Evolutionary conservation across 2,329 filamentous ascomycete genomes (phyloP), one percentile per base, ranked within the genome.

Genomic region (Cryoendolithus antarcticus): DNA sequence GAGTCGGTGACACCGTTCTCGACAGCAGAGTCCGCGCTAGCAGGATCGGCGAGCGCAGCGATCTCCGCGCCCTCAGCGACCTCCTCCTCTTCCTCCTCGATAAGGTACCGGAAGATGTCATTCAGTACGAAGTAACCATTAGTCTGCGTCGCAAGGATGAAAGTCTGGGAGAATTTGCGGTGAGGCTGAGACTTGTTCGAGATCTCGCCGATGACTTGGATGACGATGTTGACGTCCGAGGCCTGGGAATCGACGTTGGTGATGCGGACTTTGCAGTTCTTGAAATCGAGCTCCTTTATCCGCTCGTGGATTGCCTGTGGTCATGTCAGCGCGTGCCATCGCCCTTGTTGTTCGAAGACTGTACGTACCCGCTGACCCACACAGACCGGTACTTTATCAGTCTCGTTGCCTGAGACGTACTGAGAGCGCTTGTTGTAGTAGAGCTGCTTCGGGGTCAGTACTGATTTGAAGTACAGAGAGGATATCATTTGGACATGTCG

Each of bases 41-140:
- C 15, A 19, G 15, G 15, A 19, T 19, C 5, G 15, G 15, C 15
- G 15, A 19, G 15, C 15, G 15, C 39, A 11, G 43, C 40, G 8
- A 60, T 56, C 11, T 61, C 52, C 41, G 60, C 61, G 65, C 62
- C 34, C 38, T 53, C 50, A 58, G 66, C 62, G 24, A 69, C 64
- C 34, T 68, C 64, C 51, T 77, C 84, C 44, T 95, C 86, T 32
- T 73, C 73, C 53, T 89, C 83, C 45, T 91, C 85, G 48, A 81
- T 78, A 49, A 98, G 79, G 65, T 93, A 96, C 53, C 91, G 77
- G 69, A 96, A 86, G 60, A 98, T 94, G 58, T 98, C 91, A 64
- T 98, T 98, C 53, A 98, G 75, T 28, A 98, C 89, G 54, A 93
- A 98, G 71, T 96, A 98, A 48, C 91, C 91, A 41, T 89, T 93